Evolutionary conservation across 108 stramenopile genomes (phyloP).

Genomic region (Phaeodactylum tricornutum): DNA sequence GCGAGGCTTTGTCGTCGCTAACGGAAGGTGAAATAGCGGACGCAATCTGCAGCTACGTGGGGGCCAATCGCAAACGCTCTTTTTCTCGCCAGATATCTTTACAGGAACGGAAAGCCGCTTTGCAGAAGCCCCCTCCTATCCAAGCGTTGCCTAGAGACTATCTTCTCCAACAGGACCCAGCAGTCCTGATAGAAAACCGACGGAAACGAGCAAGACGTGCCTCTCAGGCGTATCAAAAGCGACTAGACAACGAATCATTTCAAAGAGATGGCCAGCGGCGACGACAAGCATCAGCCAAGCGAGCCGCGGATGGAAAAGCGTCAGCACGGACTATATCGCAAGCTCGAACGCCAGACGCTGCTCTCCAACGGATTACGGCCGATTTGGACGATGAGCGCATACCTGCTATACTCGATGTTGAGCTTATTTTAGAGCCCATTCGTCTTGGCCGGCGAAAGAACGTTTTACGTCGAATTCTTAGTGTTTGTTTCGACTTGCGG

Average conservation of each 20-base stretch:
- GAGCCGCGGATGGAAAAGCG: no score
- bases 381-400: slow-evolving; percentile 33
- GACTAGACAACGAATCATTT: no score
- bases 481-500: slow-evolving; percentile 42
- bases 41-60: slow-evolving; percentile 41
- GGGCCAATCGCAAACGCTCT: slow-evolving; percentile 24
- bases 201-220: no score
- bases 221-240: no score
- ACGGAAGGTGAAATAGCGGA: slow-evolving; percentile 57
- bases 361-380: slow-evolving; percentile 38
- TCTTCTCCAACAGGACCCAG: no score
- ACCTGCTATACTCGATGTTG: slow-evolving; percentile 39
- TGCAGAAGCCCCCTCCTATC: neutral
- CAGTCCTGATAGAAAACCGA: no score
- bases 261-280: no score
- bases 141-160: slow-evolving; percentile 4
- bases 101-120: slow-evolving; percentile 4
- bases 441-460: slow-evolving; percentile 36
- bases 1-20: slow-evolving; percentile 31
- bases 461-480: slow-evolving; percentile 39
- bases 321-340: no score
- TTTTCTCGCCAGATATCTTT: slow-evolving; percentile 5
- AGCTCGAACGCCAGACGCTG: slow-evolving; percentile 41
- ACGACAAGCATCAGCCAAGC: no score
- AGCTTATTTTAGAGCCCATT: slow-evolving; percentile 36